phyloP scores from a whole-genome alignment of 1,139 yeast genomes.

The Cylindricascospora bacillispora region DNA sequence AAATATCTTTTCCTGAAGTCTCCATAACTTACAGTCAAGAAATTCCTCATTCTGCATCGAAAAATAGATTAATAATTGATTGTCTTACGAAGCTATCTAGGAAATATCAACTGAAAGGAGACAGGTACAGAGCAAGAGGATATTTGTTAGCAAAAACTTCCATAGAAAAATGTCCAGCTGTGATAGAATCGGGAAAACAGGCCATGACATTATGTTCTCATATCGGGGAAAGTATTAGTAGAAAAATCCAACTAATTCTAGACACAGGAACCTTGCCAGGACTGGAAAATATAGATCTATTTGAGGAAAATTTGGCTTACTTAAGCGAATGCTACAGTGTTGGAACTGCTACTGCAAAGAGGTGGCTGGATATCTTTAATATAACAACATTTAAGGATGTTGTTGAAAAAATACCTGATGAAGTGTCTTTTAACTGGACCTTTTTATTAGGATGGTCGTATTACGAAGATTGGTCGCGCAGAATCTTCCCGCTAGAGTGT shows the following conservation, averaged over 20 bases:
- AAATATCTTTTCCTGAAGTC: not conserved
- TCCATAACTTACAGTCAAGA: not conserved
- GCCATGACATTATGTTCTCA: constrained; percentile 31
- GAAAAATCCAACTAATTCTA: constrained; percentile 37
- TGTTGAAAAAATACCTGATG: constrained; percentile 18
- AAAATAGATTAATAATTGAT: constrained; percentile 27
- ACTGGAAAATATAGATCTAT: constrained; percentile 24
- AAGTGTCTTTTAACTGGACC: constrained; percentile 24
- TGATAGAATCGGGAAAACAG: constrained; percentile 30
- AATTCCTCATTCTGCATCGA: constrained; percentile 8
- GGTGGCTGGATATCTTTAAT: constrained; percentile 34
- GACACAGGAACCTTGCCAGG: constrained; percentile 31
- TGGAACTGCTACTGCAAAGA: constrained; percentile 35
- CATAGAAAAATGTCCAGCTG: constrained; percentile 20
- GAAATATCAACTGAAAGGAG: constrained; percentile 31
- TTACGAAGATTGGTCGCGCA: constrained; percentile 37
- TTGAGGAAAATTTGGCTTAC: constrained; percentile 24
- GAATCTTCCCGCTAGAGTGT: constrained; percentile 39
- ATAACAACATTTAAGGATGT: constrained; percentile 33
- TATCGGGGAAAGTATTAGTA: constrained; percentile 35
- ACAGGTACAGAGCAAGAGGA: constrained; percentile 32
- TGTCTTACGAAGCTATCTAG: constrained; percentile 30
- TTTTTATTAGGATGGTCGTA: constrained; percentile 37
- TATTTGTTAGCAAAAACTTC: constrained; percentile 37
- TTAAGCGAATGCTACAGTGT: constrained; percentile 41